Conservation (phyloP, 2,329 filamentous ascomycete species). For the Daldinia eschscholtzii region DNA sequence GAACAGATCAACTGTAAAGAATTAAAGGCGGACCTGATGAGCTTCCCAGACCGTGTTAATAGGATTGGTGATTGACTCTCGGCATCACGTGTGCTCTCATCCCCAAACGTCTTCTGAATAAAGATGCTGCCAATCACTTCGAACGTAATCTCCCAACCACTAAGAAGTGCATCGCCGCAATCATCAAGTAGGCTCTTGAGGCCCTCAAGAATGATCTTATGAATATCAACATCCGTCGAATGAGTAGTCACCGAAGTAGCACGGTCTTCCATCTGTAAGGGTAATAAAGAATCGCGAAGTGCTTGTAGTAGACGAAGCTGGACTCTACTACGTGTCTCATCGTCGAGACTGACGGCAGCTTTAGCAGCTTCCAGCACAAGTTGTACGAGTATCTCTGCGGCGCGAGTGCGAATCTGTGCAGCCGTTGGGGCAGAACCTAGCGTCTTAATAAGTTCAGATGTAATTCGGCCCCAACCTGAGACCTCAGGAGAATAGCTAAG, state of each 20-base stretch:
- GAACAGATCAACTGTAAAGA: constrained; percentile 94
- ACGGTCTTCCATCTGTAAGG: constrained; percentile 67
- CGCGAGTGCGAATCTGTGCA: constrained; percentile 67
- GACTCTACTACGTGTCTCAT: constrained; percentile 68
- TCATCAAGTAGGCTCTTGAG: constrained; percentile 87
- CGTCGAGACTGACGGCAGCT: constrained; percentile 65
- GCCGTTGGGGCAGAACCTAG: constrained; percentile 62
- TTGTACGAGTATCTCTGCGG: constrained; percentile 73
- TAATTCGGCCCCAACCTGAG: constrained; percentile 82
- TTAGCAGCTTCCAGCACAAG: constrained; percentile 70
- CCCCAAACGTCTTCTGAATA: constrained; percentile 56
- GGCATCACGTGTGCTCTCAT: constrained; percentile 53
- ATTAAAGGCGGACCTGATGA: constrained; percentile 88
- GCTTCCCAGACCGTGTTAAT: constrained; percentile 73
- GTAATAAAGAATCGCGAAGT: constrained; percentile 70
- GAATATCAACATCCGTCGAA: constrained; percentile 80
- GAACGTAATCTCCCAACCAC: constrained; percentile 89
- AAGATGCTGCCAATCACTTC: constrained; percentile 89
- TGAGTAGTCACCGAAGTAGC: constrained; percentile 69
- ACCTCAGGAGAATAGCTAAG: constrained; percentile 73
- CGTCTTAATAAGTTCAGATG: constrained; percentile 64
- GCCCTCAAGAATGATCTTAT: constrained; percentile 82
- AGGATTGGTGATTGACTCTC: constrained; percentile 54
- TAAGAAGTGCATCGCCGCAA: constrained; percentile 84
- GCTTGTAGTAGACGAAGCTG: constrained; percentile 80